These are phyloP conservation scores for Massarina eburnea DNA, from an alignment of 2,329 filamentous ascomycete genomes.

Conservation along the genomic window DNA sequence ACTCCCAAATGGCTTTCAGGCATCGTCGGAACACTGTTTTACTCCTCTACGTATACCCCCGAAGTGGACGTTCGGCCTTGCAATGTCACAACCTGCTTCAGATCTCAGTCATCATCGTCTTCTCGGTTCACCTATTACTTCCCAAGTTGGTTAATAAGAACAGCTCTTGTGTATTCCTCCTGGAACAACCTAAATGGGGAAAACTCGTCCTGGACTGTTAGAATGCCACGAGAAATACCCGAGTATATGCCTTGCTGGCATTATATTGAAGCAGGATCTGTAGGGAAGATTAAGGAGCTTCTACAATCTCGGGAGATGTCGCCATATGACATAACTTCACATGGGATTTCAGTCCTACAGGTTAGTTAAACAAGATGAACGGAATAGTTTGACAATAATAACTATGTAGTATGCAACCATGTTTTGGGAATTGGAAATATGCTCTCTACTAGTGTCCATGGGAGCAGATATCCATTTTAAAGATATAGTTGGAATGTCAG, in stretches of 20 bases:
- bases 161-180: background rate
- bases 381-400: background rate
- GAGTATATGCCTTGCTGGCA: background rate
- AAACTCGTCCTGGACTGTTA: constrained; percentile 3
- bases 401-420: background rate
- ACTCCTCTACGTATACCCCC: constrained; percentile 1
- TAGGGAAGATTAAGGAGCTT: background rate
- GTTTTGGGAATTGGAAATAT: background rate
- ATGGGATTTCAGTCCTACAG: background rate
- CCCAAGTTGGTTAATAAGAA: constrained; percentile 3
- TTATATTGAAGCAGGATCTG: background rate
- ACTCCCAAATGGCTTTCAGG: constrained; percentile 4
- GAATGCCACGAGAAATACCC: constrained; percentile 2
- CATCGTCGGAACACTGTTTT: constrained; percentile 2
- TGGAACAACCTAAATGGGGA: constrained; percentile 1
- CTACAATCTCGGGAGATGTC: background rate
- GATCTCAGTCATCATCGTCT: background rate
- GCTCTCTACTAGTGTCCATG: background rate
- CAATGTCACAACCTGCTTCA: background rate
- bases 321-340: background rate
- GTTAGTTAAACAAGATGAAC: background rate
- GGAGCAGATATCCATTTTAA: constrained; percentile 4
- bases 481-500: constrained; percentile 1
- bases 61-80: background rate
- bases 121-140: constrained; percentile 6